phyloP scores from a whole-genome alignment of 2,329 filamentous ascomycete species.

The Sporothrix dimorphospora region DNA sequence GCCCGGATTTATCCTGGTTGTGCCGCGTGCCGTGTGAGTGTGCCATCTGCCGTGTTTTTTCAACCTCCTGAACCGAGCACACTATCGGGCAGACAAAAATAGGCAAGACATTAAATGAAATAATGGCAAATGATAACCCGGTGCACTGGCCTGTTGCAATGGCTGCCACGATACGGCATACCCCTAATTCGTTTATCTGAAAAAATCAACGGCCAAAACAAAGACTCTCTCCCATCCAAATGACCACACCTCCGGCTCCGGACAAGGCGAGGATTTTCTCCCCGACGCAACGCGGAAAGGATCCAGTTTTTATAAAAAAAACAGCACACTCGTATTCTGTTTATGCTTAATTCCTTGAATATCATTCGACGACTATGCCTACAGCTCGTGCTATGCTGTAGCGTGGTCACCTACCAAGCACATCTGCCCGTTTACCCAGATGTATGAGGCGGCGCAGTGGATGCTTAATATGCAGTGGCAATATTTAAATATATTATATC shows the following conservation, averaged over 20 bases:
- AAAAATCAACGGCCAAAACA: neutral
- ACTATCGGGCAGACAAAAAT: too few relatives aligned
- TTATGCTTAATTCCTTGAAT: neutral
- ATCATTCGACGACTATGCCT: too few relatives aligned
- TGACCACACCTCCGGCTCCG: neutral
- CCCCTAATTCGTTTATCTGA: neutral
- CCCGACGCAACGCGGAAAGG: neutral
- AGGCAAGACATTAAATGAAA: neutral
- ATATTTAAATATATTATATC: neutral
- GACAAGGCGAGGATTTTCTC: neutral
- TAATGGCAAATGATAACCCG: too few relatives aligned
- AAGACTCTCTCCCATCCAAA: neutral
- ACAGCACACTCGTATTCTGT: neutral
- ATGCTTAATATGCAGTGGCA: neutral
- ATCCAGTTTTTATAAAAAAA: neutral
- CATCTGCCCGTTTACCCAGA: neutral
- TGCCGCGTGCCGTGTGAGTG: neutral
- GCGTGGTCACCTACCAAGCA: too few relatives aligned
- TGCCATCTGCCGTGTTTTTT: neutral
- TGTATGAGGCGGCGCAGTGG: neutral
- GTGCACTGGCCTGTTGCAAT: neutral
- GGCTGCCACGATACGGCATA: neutral
- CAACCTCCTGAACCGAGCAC: neutral
- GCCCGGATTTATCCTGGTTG: slow-evolving; percentile 2
- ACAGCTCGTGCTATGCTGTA: too few relatives aligned